These are phyloP conservation scores for Syzygium malaccense DNA, from an alignment of 441 rosid genomes.

Conservation along the genomic window DNA sequence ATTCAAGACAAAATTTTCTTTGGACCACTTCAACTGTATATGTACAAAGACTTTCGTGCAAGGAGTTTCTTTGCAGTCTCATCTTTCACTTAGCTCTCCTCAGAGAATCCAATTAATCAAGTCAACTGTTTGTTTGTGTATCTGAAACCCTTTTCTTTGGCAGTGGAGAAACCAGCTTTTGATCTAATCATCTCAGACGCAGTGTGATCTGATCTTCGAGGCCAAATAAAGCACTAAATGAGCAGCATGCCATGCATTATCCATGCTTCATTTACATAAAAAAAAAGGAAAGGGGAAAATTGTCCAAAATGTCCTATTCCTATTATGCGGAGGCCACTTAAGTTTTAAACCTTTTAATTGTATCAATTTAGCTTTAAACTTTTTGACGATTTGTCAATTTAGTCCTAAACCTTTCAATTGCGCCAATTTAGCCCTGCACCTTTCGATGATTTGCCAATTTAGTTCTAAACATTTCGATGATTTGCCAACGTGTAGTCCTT, in stretches of 20 bases:
- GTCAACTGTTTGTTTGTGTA: background rate
- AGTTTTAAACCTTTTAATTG: no score
- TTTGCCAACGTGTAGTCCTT: no score
- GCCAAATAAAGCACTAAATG: background rate
- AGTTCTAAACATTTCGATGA: no score
- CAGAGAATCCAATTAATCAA: background rate
- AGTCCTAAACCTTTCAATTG: no score
- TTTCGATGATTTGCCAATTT: no score
- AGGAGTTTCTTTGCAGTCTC: background rate
- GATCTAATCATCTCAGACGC: background rate
- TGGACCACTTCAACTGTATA: background rate
- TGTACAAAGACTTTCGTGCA: background rate
- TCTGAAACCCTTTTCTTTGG: background rate
- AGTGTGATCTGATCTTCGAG: background rate
- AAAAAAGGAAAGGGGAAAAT: background rate
- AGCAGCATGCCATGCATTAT: background rate
- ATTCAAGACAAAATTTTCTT: background rate
- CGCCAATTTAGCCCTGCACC: no score
- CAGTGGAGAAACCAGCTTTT: background rate
- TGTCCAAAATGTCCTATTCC: no score
- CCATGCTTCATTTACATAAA: background rate
- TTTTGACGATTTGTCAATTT: no score
- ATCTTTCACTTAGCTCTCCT: background rate
- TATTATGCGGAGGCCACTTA: no score
- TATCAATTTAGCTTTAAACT: no score